phyloP scores from a whole-genome alignment of 1,139 yeast species.

The Barnettozyma hawaiiensis region DNA sequence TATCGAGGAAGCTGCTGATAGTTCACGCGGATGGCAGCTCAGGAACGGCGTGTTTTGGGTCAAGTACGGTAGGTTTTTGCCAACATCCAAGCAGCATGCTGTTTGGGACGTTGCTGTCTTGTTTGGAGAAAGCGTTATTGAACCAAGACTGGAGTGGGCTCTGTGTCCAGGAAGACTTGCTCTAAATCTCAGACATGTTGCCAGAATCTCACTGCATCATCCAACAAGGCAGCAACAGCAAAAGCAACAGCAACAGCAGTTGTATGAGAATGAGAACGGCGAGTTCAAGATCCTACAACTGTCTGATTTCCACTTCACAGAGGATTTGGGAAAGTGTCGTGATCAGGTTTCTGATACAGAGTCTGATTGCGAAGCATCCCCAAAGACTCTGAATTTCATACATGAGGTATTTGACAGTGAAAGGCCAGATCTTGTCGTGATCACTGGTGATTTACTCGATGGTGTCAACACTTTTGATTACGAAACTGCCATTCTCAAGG shows the following conservation, averaged over 20 bases:
- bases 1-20: slow-evolving; percentile 14
- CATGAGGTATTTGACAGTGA: slow-evolving; percentile 61
- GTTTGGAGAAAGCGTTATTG: slow-evolving; percentile 44
- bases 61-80: slow-evolving; percentile 29
- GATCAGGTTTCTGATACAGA: slow-evolving; percentile 61
- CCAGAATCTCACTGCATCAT: not conserved
- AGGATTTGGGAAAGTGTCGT: slow-evolving; percentile 69
- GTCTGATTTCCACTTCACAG: slow-evolving; percentile 81
- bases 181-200: not conserved
- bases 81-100: slow-evolving; percentile 22
- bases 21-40: slow-evolving; percentile 19
- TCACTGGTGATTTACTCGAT: slow-evolving; percentile 71
- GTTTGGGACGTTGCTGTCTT: slow-evolving; percentile 39
- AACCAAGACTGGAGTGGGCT: slow-evolving; percentile 44
- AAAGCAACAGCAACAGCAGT: slow-evolving; percentile 12
- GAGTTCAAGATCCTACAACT: slow-evolving; percentile 75
- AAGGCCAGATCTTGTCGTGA: slow-evolving; percentile 71
- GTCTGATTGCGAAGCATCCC: slow-evolving; percentile 64
- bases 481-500: slow-evolving; percentile 71
- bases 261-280: slow-evolving; percentile 33
- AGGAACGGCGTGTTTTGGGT: slow-evolving; percentile 33
- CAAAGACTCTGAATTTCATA: slow-evolving; percentile 58
- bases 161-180: slow-evolving; percentile 6
- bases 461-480: slow-evolving; percentile 71
- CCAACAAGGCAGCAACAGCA: not conserved